These are phyloP conservation scores for Ogataea methylovora DNA, from an alignment of 805 yeast genomes.

Conservation along the genomic window DNA sequence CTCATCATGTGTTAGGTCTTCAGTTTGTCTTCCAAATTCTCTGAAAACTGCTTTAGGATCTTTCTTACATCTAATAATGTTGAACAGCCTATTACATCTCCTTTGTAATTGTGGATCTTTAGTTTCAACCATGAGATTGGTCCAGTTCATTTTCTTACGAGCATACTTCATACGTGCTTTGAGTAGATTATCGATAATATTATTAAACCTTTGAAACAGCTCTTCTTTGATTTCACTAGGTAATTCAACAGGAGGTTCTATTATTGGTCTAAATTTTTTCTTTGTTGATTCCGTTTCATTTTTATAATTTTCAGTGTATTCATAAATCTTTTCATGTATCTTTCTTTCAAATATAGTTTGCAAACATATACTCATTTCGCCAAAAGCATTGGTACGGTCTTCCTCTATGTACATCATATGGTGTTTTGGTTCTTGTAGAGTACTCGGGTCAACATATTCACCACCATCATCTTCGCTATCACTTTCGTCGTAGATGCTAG, in stretches of 20 bases:
- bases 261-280: slow-evolving; percentile 5
- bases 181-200: slow-evolving; percentile 12
- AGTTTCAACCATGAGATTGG: slow-evolving; percentile 5
- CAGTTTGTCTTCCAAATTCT: too few relatives aligned
- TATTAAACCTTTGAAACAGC: slow-evolving; percentile 11
- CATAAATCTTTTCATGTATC: slow-evolving; percentile 7
- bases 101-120: slow-evolving; percentile 1
- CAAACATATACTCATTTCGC: slow-evolving; percentile 13
- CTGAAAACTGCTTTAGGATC: too few relatives aligned
- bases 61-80: too few relatives aligned
- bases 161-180: slow-evolving; percentile 1
- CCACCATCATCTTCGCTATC: too few relatives aligned
- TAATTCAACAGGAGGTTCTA: slow-evolving; percentile 17
- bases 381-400: slow-evolving; percentile 1
- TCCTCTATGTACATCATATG: not conserved
- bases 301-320: slow-evolving; percentile 2
- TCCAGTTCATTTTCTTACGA: slow-evolving; percentile 5
- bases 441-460: too few relatives aligned
- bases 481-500: too few relatives aligned
- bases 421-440: too few relatives aligned
- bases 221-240: slow-evolving; percentile 8
- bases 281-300: not conserved
- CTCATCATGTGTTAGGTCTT: too few relatives aligned
- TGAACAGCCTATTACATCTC: slow-evolving; percentile 3
- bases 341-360: slow-evolving; percentile 13